Conservation (phyloP, 306 rosid genomes). For the Lupinus albus region DNA sequence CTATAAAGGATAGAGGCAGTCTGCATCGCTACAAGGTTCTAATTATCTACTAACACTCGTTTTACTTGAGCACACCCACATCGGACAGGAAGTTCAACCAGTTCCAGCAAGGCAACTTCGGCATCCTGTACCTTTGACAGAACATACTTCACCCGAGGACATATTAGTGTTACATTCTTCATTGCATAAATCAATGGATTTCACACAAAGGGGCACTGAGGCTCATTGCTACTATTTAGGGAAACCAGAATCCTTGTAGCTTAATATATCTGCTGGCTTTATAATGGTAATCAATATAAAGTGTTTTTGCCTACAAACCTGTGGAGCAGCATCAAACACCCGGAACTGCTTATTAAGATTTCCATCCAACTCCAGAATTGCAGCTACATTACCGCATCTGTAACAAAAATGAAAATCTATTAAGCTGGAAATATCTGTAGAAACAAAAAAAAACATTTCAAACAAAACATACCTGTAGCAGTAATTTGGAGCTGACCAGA, state of each 20-base stretch:
- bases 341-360: slow-evolving; percentile 88
- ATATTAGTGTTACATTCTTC: not conserved
- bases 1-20: too few species aligned
- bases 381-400: slow-evolving; percentile 99
- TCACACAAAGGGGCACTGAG: not conserved
- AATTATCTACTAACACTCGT: too few species aligned
- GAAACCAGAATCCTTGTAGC: too few species aligned
- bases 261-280: too few species aligned
- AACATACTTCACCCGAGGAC: slow-evolving; percentile 4
- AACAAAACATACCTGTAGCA: slow-evolving; percentile 75
- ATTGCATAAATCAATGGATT: slow-evolving; percentile 28
- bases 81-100: too few species aligned
- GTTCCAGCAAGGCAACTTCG: too few species aligned
- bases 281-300: slow-evolving; percentile 25
- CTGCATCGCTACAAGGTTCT: too few species aligned
- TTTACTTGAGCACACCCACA: too few species aligned
- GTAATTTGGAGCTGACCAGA: slow-evolving; percentile 99
- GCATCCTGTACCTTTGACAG: too few species aligned
- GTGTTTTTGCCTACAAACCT: slow-evolving; percentile 61
- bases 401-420: slow-evolving; percentile 38
- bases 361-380: slow-evolving; percentile 89
- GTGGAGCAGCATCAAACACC: slow-evolving; percentile 94
- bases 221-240: slow-evolving; percentile 25
- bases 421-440: slow-evolving; percentile 34
- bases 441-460: slow-evolving; percentile 20